Evolutionary conservation across 345 rosid species (phyloP), one percentile per base, ranked within the genome.

Genomic region (Populus deltoides): DNA sequence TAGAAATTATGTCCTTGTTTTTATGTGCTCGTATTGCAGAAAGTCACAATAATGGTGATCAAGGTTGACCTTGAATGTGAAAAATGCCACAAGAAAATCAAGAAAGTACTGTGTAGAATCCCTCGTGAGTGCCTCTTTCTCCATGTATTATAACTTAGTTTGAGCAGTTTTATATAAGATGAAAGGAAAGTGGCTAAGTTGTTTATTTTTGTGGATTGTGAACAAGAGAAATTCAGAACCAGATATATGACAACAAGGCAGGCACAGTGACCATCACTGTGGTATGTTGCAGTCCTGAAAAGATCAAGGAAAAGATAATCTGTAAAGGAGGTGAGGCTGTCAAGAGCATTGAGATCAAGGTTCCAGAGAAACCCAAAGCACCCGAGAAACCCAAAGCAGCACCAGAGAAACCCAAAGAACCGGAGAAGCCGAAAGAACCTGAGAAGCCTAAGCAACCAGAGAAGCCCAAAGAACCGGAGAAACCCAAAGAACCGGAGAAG

Each of bases 241-340:
- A 89, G 83, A 5, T 79, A 8, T 93, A 83, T 55, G 90, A 95
- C 75, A 93, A 87, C 76, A 93, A 95, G 87, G 47, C 81, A 5
- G 88, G 91, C 81, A 84, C 72, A 5, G 98, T 81, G 79, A 79
- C 71, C 57, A 87, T 95, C 83, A 95, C 85, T 10, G 97, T 95
- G 35, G 89, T 89, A 27, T 90, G 97, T 74, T 92, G 98, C 80
- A 83, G 86, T 73, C 98, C 98, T 7, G 97, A 94, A 66, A 87
- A 77, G 83, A 85, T 94, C 22, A 86, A 80, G 79, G 82, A 89
- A 75, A 90, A 92, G 80, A 76, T 92, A 11, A 82, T 87, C 66
- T 79, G 83, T 79, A 88, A 84, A 72, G 94, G 91, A 2, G 90
- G 89, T 16, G 87, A 86, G 17, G 68, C 90, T 7, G 85, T 92